These are phyloP conservation scores for Rhododendron williamsianum DNA, from an alignment of 148 eudicot species.

Conservation along the genomic window DNA sequence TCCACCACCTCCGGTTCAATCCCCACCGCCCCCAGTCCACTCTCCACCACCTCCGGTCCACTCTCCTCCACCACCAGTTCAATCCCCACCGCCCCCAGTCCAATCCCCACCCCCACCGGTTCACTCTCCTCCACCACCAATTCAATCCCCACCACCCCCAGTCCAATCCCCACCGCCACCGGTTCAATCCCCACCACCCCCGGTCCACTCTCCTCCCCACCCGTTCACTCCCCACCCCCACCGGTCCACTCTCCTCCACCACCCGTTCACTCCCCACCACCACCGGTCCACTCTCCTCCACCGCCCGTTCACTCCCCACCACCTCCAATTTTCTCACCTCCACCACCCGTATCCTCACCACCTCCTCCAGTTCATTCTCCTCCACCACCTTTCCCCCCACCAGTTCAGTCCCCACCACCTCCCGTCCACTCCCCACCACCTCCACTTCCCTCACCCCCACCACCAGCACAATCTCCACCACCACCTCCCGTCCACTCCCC, in stretches of 20 bases:
- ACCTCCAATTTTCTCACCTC: constrained; percentile 6
- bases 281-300: background rate
- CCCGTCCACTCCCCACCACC: constrained; percentile 21
- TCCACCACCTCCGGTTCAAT: constrained; percentile 7
- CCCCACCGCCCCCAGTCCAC: background rate
- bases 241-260: background rate
- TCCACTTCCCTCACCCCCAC: constrained; percentile 13
- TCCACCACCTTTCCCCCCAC: background rate
- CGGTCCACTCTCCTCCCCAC: background rate
- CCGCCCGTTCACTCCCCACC: constrained; percentile 12
- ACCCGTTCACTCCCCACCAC: background rate
- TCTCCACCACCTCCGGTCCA: constrained; percentile 20
- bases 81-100: constrained; percentile 19
- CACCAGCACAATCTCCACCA: background rate
- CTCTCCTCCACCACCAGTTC: constrained; percentile 12
- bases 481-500: constrained; percentile 4
- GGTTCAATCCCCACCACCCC: background rate
- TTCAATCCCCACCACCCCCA: background rate
- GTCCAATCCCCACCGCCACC: background rate
- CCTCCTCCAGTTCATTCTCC: constrained; percentile 6
- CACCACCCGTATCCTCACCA: constrained; percentile 17
- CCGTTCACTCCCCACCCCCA: background rate
- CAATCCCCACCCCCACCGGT: constrained; percentile 20
- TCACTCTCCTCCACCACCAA: constrained; percentile 8
- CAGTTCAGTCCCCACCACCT: constrained; percentile 9